Conservation (phyloP, 2,329 filamentous ascomycete genomes). For the Pyricularia sp. region DNA sequence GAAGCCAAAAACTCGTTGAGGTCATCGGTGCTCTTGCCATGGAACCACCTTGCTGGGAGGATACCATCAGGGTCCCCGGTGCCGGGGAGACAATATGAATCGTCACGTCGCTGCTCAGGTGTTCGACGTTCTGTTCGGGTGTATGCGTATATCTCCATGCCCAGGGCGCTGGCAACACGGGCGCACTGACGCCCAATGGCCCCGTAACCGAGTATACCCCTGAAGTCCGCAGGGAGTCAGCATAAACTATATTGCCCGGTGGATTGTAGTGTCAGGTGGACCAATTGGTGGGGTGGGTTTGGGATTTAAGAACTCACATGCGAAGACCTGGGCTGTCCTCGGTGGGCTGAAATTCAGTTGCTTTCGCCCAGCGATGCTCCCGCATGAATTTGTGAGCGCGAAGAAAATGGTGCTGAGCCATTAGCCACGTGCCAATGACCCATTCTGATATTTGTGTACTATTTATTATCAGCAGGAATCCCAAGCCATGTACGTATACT, state of each 20-base stretch:
- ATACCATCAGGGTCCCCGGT: constrained; percentile 41
- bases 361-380: constrained; percentile 28
- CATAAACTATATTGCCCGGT: not conserved
- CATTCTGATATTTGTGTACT: constrained; percentile 44
- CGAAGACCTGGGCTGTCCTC: constrained; percentile 33
- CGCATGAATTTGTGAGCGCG: constrained; percentile 32
- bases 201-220: constrained; percentile 41
- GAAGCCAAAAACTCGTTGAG: constrained; percentile 37
- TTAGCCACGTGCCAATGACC: constrained; percentile 38
- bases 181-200: constrained; percentile 40
- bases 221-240: constrained; percentile 9
- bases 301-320: constrained; percentile 25
- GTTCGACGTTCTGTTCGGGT: constrained; percentile 58
- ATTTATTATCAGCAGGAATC: not conserved
- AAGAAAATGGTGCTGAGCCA: constrained; percentile 26
- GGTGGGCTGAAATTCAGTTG: constrained; percentile 23
- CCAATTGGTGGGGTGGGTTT: not conserved
- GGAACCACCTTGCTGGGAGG: constrained; percentile 38
- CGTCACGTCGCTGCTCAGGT: constrained; percentile 48
- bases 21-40: constrained; percentile 26
- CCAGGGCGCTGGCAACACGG: constrained; percentile 48
- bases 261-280: not conserved
- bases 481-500: not conserved
- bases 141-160: constrained; percentile 62
- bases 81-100: constrained; percentile 53